Evolutionary conservation across 1,139 yeast genomes (phyloP), one percentile per base, ranked within the genome.

Genomic region (Kodamaea alishanica): DNA sequence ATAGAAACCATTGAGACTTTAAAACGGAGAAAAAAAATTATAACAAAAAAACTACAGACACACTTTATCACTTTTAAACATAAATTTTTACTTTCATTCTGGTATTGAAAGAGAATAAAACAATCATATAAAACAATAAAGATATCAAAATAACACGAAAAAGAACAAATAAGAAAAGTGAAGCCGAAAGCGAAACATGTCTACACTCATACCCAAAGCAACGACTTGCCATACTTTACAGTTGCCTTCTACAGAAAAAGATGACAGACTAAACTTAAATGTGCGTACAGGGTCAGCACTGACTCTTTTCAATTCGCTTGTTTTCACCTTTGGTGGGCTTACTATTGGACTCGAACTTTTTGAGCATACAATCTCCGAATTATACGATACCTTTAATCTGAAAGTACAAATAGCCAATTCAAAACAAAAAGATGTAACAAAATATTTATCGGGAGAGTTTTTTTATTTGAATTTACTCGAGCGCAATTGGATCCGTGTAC

Each of bases 321-420:
- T 84, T 2, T 72, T 79, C 35, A 78, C 78, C 0, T 77, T 70
- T 52, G 90, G 89, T n/a, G 92, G 92, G 0, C 58, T 80, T n/a
- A 74, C 80, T 1, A 60, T 78, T 20, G 84, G 83, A 1, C 52
- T 81, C 23, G 77, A 75, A 33, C 54, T 82, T 23, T 47, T 52
- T 6, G 55, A 63, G 6, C 54, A 66, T 11, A 61, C 75, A 24
- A 57, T 70, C 26, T 55, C 53, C 0, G 73, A 65, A 34, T 48
- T 63, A 42, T 33, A 49, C 41, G 34, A 45, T 8, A 54, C 53
- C 3, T 69, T 68, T 46, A 43, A 47, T n/a, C 57, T 51, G 52
- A 64, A 61, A 39, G 43, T 63, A 22, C 44, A 50, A 31, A 44
- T 46, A 26, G 50, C 58, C 35, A 56, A 55, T 43, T 44, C 57